Base-by-base conservation (phyloP, 1,284 basidiomycete species). In the Coniferiporia sulphurascens region DNA sequence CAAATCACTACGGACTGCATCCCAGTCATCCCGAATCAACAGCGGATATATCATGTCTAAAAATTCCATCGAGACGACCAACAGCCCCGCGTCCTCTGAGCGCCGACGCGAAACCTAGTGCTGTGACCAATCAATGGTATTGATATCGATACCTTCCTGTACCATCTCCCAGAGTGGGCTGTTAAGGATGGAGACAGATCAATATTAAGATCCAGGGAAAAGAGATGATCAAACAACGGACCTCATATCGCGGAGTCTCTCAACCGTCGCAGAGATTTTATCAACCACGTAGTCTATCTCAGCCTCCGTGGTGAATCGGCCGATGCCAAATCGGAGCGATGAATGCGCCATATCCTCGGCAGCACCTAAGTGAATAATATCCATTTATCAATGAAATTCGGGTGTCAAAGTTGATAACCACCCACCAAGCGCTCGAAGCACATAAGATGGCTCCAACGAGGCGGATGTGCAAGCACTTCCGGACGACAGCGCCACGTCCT, bases 341-440 rank as follows among this genome's bases (percentile, higher is more conserved):
- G 95, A 98, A 73, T 99, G 97, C 0, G 97, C 97, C 91, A 98
- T 98, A 70, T 98, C 97, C 73, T 99, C 97, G 34, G 95, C 92
- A 48, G 95, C 91, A 65, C 94, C 89, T 88, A 60, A 49, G 12
- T 21, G 3, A 17, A 53, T 61, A 52, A 15, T 55, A 52, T 48
- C 35, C 52, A 61, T 51, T 51, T 59, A 54, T 41, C 9, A 41
- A 15, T 41, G 7, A 15, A 41, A 41, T 41, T 8, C 15, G 15
- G 63, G 52, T 48, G 58, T 35, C 46, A 59, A 48, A 21, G 35
- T 49, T 27, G 9, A 58, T 60, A 56, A 58, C 44, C 59, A 63
- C 77, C 64, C 68, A 83, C 91, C 96, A 45, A 99, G 83, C 1
- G 97, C 97, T 61, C 97, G 89, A 32, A 99, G 85, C 10, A 99